Base-by-base conservation (phyloP, 2,329 filamentous ascomycete species). In the Fusarium ambrosium region DNA sequence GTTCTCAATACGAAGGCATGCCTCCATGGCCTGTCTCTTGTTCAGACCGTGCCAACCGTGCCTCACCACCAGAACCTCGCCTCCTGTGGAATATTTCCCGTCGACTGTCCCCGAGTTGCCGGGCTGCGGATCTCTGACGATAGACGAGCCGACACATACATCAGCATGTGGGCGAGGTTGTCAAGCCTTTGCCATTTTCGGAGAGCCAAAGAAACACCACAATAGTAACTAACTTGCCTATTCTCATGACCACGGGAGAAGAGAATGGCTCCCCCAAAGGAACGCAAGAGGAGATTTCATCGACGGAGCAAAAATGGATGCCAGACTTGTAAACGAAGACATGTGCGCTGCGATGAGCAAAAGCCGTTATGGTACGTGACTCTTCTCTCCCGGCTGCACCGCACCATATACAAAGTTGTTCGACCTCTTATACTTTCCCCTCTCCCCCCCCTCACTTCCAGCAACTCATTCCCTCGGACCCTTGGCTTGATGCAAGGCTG, bases 281-380 rank as follows among this genome's bases (percentile, higher is more conserved):
- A 81, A 70, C 80, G 82, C 69, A 81, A 83, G 75, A 79, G 82
- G 65, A 82, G 78, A 68, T 83, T 84, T 64, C 81, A 84, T 71
- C 81, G 80, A 58, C 79, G 82, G 65, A 84, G 82, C 75, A 83
- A 82, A 69, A 80, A 80, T 63, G 82, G 82, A 60, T 85, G 83
- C 60, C 74, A 79, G 64, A 77, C 73, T 27, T 84, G 82, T 79
- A 86, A 85, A 77, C 78, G 77, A 64, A 83, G 85, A 72, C 85
- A 86, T 72, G 85, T 87, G 61, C 83, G 85, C 62, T 87, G 85
- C 77, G 85, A 87, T 68, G 85, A 87, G 73, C 81, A 81, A 69
- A 85, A 81, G 72, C 85, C 85, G 45, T 79, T 86, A 48, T 87
- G 85, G 85, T 86, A 84, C 76, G 84, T 82, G 62, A 67, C 64